Evolutionary conservation across 2,329 filamentous ascomycete species (phyloP).

Genomic region (Monilinia laxa): DNA sequence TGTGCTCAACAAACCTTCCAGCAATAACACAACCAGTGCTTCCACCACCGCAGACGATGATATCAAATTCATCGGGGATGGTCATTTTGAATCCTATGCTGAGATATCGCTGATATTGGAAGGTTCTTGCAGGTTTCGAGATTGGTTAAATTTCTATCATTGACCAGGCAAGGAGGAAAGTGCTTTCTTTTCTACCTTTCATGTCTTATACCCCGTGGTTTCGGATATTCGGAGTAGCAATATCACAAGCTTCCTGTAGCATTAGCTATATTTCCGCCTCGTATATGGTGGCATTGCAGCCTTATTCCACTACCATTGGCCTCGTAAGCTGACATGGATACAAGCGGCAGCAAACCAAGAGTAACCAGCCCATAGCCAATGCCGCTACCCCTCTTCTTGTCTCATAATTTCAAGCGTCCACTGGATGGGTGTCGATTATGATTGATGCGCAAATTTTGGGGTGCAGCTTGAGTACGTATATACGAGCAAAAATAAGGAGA

Average conservation of each 20-base stretch:
- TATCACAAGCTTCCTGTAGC: background rate
- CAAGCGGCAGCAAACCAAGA: background rate
- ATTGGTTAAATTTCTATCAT: background rate
- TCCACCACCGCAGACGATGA: constrained; percentile 52
- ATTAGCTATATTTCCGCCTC: constrained; percentile 2
- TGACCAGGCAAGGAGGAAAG: background rate
- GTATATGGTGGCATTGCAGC: background rate
- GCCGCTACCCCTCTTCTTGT: constrained; percentile 22
- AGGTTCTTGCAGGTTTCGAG: background rate
- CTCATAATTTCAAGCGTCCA: background rate
- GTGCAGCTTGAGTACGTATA: background rate
- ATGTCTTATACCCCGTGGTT: background rate
- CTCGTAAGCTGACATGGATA: background rate
- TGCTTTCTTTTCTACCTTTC: background rate
- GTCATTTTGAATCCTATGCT: constrained; percentile 29
- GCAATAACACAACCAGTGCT: constrained; percentile 52
- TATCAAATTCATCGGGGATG: constrained; percentile 47
- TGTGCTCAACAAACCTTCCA: constrained; percentile 39
- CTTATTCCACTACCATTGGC: background rate
- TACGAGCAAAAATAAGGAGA: background rate
- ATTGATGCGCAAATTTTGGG: constrained; percentile 15
- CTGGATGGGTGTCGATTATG: background rate
- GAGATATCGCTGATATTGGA: background rate
- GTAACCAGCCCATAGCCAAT: background rate
- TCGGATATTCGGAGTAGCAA: background rate